Evolutionary conservation across 345 rosid species (phyloP).

Genomic region (Turritis glabra): DNA sequence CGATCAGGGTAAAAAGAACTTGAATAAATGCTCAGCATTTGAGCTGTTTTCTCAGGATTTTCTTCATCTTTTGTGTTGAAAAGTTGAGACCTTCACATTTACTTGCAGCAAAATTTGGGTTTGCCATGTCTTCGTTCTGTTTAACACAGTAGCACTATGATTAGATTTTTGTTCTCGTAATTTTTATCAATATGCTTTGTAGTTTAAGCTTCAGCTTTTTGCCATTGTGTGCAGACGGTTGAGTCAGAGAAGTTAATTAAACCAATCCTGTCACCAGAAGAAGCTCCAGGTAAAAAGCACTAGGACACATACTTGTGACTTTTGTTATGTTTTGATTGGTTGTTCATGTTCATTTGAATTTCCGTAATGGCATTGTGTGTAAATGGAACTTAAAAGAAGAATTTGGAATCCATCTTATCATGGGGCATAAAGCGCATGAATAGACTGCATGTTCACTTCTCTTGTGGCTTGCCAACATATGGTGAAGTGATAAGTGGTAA

Average conservation of each 20-base stretch:
- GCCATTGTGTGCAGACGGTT: conserved; percentile 52
- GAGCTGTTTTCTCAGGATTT: too few relatives aligned
- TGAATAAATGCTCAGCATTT: too few relatives aligned
- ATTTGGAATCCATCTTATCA: conserved; percentile 70
- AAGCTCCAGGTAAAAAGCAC: conserved; percentile 59
- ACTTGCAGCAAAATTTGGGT: too few relatives aligned
- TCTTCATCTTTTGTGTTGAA: too few relatives aligned
- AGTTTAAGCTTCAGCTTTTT: background rate
- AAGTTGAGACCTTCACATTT: too few relatives aligned
- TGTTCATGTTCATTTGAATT: background rate
- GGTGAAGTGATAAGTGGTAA: conserved; percentile 86
- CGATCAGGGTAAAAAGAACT: too few relatives aligned
- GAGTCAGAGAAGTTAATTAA: conserved; percentile 74
- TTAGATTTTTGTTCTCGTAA: background rate
- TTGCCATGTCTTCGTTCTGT: too few relatives aligned
- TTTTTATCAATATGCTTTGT: conserved; percentile 1
- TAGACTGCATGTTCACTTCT: conserved; percentile 86
- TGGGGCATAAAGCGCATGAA: conserved; percentile 83
- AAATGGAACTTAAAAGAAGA: conserved; percentile 83
- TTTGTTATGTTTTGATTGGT: background rate
- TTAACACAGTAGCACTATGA: background rate
- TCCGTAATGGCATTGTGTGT: conserved; percentile 62
- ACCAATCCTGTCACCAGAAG: conserved; percentile 73
- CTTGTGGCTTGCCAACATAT: conserved; percentile 79
- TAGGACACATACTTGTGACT: background rate